These are phyloP conservation scores for Wallemia ichthyophaga DNA, from an alignment of 1,284 basidiomycete genomes.

Conservation along the genomic window DNA sequence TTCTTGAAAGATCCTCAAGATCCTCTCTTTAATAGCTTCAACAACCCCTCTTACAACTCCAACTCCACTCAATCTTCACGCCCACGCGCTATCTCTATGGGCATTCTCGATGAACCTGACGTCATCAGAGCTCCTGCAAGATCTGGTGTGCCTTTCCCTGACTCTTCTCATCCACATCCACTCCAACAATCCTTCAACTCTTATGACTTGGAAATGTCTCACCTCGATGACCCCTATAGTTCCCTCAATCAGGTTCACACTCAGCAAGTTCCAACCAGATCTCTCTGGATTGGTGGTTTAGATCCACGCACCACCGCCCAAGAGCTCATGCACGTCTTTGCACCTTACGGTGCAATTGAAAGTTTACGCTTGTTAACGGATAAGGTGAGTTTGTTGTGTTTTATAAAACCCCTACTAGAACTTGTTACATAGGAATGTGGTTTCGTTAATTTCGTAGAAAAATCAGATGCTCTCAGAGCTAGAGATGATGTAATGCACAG, in stretches of 20 bases:
- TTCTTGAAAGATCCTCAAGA: background rate
- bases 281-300: conserved; percentile 89
- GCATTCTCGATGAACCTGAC: background rate
- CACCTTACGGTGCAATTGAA: conserved; percentile 85
- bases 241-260: background rate
- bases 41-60: background rate
- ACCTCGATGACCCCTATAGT: background rate
- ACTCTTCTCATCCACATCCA: conserved; percentile 1
- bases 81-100: background rate
- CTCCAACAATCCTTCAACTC: conserved; percentile 2
- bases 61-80: background rate
- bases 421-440: conserved; percentile 49
- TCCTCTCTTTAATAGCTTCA: background rate
- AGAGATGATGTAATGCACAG: conserved; percentile 89
- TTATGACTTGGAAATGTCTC: conserved; percentile 2
- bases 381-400: conserved; percentile 31
- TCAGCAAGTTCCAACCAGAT: conserved; percentile 60
- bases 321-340: conserved; percentile 77
- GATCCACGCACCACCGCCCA: conserved; percentile 76
- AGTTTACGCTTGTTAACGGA: conserved; percentile 74
- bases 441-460: conserved; percentile 92
- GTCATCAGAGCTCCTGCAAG: background rate
- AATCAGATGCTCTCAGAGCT: conserved; percentile 71
- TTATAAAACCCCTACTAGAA: background rate
- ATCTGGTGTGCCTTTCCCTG: conserved; percentile 2